Base-by-base conservation (phyloP, 208 protist genomes). In the Crithidia sp. region DNA sequence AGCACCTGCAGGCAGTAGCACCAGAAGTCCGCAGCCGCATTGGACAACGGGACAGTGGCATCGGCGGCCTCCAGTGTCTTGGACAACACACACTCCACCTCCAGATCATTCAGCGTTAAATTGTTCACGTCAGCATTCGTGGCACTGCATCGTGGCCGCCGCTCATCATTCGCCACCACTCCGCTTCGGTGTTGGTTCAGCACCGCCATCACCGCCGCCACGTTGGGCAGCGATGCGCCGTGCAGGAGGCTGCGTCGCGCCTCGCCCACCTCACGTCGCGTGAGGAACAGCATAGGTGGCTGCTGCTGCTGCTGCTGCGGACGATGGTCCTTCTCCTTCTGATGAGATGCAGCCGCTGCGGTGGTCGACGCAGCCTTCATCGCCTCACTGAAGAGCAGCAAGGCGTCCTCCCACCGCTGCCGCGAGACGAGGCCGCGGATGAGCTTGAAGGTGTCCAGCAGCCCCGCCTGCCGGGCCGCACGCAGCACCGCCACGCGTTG, bases 61-160 rank as follows among this genome's bases (percentile, higher is more conserved):
- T 43, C 49, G 37, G 28, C 36, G 58, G 45, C 56, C 62, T 61
- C 43, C 44, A 83, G 39, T 16, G 68, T 70, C 71, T 90, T 90
- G 44, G 85, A 80, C 19, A 90, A 64, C n/a, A 90, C 67, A 63
- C 78, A 86, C 61, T 90, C 85, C 28, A 84, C 71, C 65, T 90
- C 85, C 2, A 61, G 57, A 44, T 90, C 79, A 56, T 87, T 88
- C 41, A 88, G 56, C 16, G 44, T 37, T 47, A 85, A 67, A 28
- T 28, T 28, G 28, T 1, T 1, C 12, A 36, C 61, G 55, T 3
- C 36, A 12, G 16, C n/a, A 28, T 28, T 28, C 28, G 28, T 28
- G 28, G 28, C 28, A 28, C 28, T 28, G 28, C 28, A 1, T 28
- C 28, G 28, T 28, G 28, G 28, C 28, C 28, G 28, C 28, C 14